phyloP scores from a whole-genome alignment of 257 asterid species.

The Apocynum venetum region DNA sequence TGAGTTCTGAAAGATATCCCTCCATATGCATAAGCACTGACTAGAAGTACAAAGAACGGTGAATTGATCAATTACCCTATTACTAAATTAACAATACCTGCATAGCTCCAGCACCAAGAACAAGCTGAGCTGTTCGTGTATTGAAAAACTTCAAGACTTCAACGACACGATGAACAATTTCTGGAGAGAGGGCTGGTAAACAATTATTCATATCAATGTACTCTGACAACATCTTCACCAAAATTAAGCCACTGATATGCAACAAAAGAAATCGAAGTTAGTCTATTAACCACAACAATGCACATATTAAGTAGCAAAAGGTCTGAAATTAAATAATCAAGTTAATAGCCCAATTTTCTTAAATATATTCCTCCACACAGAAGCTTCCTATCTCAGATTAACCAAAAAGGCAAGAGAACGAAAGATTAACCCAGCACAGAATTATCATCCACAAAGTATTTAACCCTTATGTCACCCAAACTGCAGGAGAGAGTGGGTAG shows the following conservation, averaged over 20 bases:
- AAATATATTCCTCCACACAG: neutral
- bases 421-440: neutral
- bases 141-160: conserved; percentile 90
- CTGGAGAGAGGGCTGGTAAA: conserved; percentile 81
- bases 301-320: neutral
- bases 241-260: conserved; percentile 76
- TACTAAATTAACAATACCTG: conserved; percentile 49
- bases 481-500: neutral
- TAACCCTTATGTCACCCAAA: too few species aligned
- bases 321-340: neutral
- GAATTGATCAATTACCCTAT: neutral
- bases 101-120: conserved; percentile 98
- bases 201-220: conserved; percentile 72
- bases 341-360: neutral
- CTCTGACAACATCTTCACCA: conserved; percentile 96
- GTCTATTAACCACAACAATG: conserved; percentile 1
- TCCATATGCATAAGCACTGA: neutral
- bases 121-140: conserved; percentile 95
- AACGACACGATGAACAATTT: conserved; percentile 88
- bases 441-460: neutral
- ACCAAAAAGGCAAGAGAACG: neutral
- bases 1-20: neutral
- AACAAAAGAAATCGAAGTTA: conserved; percentile 6
- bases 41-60: neutral
- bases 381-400: neutral